Base-by-base conservation (phyloP, 805 yeast species). In the Brettanomyces sp. region DNA sequence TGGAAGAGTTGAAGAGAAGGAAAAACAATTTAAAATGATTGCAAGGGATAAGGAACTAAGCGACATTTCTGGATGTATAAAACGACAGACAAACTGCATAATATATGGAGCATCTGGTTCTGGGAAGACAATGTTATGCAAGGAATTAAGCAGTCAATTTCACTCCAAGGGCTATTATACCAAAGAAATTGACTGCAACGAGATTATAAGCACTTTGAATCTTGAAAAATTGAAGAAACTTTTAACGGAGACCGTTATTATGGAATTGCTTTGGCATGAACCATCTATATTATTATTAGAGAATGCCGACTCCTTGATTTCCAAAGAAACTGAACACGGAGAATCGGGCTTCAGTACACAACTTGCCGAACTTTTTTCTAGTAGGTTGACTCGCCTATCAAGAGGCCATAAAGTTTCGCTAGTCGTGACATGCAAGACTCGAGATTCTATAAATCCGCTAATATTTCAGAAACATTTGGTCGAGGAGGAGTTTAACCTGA, bases 241-340 rank as follows among this genome's bases (percentile, higher is more conserved):
- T 43, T 33, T 13, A 47, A 45, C 23, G 41, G 43, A 23, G 42
- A 42, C 11, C 64, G 47, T 78, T 77, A 46, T 75, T 77, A 46
- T 51, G n/a, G 61, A 65, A 30, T 44, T 60, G 4, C 47, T 54
- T 18, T 88, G 96, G 95, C 76, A 80, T 57, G 72, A 84, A 13
- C 96, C 97, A 0, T 70, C 90, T 1, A 64, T 88, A 2, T 57
- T 91, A 2, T 65, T 90, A 1, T 60, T 91, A 21, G 98, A 91
- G 53, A 88, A 89, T 51, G 60, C 88, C 13, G 95, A 90, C 52
- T 73, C 76, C 48, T 56, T 90, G 12, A 70, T 88, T 37, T 78
- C 88, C 0, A 82, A 82, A 2, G 90, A 82, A 52, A 65, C 67
- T 24, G 75, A 77, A 42, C 64, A 67, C 44, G 69, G 74, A 0